Conservation (phyloP, 2,329 filamentous ascomycete species). For the Colletotrichum sansevieriae region DNA sequence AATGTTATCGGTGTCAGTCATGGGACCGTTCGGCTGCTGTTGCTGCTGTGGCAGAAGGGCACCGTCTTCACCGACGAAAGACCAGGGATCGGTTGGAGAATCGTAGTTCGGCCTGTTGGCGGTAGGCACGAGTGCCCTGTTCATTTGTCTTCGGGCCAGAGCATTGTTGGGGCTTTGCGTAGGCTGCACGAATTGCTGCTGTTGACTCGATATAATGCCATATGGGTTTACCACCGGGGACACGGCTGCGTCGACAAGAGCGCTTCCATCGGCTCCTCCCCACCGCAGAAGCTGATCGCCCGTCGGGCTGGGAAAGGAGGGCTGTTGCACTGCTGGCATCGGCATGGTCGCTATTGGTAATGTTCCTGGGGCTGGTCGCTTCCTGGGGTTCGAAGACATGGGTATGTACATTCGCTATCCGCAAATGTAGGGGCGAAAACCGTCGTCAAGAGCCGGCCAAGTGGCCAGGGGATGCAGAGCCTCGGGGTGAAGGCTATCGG, state of each 20-base stretch:
- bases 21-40: slow-evolving; percentile 39
- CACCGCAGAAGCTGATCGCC: slow-evolving; percentile 63
- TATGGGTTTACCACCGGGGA: slow-evolving; percentile 53
- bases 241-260: slow-evolving; percentile 53
- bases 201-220: slow-evolving; percentile 54
- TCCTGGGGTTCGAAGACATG: slow-evolving; percentile 71
- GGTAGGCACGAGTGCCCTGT: slow-evolving; percentile 63
- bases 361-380: slow-evolving; percentile 80
- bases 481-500: slow-evolving; percentile 15
- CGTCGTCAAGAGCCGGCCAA: slow-evolving; percentile 25
- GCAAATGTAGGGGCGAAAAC: slow-evolving; percentile 8
- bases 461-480: slow-evolving; percentile 29
- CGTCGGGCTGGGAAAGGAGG: slow-evolving; percentile 60
- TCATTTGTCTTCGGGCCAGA: slow-evolving; percentile 66
- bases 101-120: slow-evolving; percentile 55
- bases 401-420: slow-evolving; percentile 42
- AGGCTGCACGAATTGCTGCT: slow-evolving; percentile 50
- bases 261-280: slow-evolving; percentile 55
- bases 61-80: slow-evolving; percentile 58
- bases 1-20: slow-evolving; percentile 76
- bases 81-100: slow-evolving; percentile 55
- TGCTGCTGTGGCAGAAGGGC: slow-evolving; percentile 51
- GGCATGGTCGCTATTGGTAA: slow-evolving; percentile 74
- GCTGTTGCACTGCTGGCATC: slow-evolving; percentile 61
- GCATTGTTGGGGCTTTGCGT: slow-evolving; percentile 52